Evolutionary conservation across 2,329 filamentous ascomycete genomes (phyloP).

Genomic region (Ascomycota sp.): DNA sequence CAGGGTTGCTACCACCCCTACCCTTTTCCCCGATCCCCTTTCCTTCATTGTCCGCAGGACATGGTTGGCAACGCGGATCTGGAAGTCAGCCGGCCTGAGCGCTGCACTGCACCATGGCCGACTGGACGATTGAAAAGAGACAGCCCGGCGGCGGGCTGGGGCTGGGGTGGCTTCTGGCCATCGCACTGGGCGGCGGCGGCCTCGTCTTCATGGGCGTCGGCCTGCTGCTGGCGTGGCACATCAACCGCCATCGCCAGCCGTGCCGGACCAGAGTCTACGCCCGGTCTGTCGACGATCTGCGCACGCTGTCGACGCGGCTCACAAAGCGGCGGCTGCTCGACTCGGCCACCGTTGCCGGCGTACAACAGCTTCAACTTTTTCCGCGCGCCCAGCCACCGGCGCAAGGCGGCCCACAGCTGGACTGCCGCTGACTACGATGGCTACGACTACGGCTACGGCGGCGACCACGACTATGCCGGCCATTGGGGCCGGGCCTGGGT

Average conservation of each 20-base stretch:
- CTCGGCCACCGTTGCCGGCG: constrained; percentile 13
- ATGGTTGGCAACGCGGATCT: too few relatives aligned
- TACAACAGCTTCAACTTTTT: constrained; percentile 12
- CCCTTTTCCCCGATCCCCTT: too few relatives aligned
- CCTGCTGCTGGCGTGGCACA: constrained; percentile 19
- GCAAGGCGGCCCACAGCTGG: too few relatives aligned
- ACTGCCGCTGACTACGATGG: too few relatives aligned
- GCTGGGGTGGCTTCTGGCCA: constrained; percentile 20
- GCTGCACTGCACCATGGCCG: constrained; percentile 1
- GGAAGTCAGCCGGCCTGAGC: too few relatives aligned
- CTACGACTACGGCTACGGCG: constrained; percentile 28
- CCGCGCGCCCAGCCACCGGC: constrained; percentile 4
- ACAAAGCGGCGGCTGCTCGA: constrained; percentile 11
- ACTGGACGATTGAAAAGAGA: not conserved
- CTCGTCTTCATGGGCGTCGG: constrained; percentile 22
- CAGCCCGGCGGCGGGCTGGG: constrained; percentile 6
- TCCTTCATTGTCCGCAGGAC: too few relatives aligned
- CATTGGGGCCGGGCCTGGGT: too few relatives aligned
- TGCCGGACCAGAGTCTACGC: constrained; percentile 10
- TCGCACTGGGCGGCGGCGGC: constrained; percentile 26
- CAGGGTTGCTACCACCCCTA: too few relatives aligned
- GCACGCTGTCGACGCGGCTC: constrained; percentile 7
- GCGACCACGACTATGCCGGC: constrained; percentile 7
- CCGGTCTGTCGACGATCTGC: constrained; percentile 7
- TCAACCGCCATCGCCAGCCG: constrained; percentile 7